Conservation (phyloP, 768 basidiomycete genomes). For the Russula ochroleuca region DNA sequence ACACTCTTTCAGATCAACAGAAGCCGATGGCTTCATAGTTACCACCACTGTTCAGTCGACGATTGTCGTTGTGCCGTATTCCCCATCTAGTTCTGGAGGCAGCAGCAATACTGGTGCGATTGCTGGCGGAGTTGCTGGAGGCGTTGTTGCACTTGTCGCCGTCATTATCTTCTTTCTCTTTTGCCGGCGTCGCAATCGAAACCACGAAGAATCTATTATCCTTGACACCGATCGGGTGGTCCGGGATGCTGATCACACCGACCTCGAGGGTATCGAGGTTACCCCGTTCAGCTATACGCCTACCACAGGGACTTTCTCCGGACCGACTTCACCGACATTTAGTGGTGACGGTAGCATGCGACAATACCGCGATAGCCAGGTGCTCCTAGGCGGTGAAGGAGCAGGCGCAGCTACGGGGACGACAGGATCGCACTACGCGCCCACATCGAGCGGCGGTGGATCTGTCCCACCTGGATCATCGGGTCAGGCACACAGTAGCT, state of each 20-base stretch:
- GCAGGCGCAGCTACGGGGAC: conserved; percentile 26
- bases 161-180: conserved; percentile 31
- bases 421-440: conserved; percentile 27
- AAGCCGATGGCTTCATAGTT: conserved; percentile 12
- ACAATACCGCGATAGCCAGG: conserved; percentile 29
- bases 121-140: conserved; percentile 34
- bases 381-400: conserved; percentile 29
- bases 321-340: conserved; percentile 5
- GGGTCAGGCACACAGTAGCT: background rate
- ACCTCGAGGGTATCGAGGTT: conserved; percentile 25
- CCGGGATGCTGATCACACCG: conserved; percentile 29
- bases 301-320: conserved; percentile 28
- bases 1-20: conserved; percentile 17
- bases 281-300: conserved; percentile 29
- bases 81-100: conserved; percentile 10
- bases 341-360: conserved; percentile 29
- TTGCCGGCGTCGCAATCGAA: conserved; percentile 33
- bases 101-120: conserved; percentile 30
- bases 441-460: conserved; percentile 15
- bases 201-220: conserved; percentile 45
- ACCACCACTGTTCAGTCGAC: conserved; percentile 24
- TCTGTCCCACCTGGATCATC: background rate
- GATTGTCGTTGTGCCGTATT: conserved; percentile 28
- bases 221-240: conserved; percentile 46
- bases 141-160: conserved; percentile 27